phyloP scores from a whole-genome alignment of 495 filamentous ascomycete genomes.

The Lasiosphaeriaceae sp. region DNA sequence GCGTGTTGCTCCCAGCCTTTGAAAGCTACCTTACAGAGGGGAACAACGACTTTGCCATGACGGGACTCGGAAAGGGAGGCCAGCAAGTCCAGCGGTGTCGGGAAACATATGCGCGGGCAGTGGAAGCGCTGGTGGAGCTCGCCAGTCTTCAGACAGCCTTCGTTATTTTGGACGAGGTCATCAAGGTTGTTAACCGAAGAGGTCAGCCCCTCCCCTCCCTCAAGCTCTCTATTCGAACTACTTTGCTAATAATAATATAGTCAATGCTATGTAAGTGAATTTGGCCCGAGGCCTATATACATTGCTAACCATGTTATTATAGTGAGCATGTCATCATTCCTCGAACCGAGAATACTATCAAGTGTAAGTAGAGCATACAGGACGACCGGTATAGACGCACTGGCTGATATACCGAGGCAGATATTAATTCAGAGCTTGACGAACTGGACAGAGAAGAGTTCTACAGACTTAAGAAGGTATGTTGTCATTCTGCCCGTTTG shows the following conservation, averaged over 20 bases:
- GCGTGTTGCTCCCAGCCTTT: slow-evolving; percentile 88
- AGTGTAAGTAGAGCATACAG: slow-evolving; percentile 53
- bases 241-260: slow-evolving; percentile 34
- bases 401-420: slow-evolving; percentile 31
- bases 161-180: slow-evolving; percentile 96
- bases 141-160: slow-evolving; percentile 98
- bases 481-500: neutral
- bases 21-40: slow-evolving; percentile 82
- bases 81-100: slow-evolving; percentile 94
- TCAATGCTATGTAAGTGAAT: slow-evolving; percentile 83
- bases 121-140: slow-evolving; percentile 94
- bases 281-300: neutral
- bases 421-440: slow-evolving; percentile 98
- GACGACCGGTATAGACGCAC: neutral
- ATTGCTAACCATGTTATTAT: neutral
- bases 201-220: slow-evolving; percentile 41
- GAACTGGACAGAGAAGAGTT: slow-evolving; percentile 98
- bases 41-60: slow-evolving; percentile 95
- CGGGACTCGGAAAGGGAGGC: slow-evolving; percentile 92
- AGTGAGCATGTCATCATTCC: slow-evolving; percentile 96
- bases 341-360: slow-evolving; percentile 97
- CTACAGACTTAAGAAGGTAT: slow-evolving; percentile 89
- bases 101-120: slow-evolving; percentile 95
- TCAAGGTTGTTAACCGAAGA: slow-evolving; percentile 98
- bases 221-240: neutral